These are phyloP conservation scores for Stylosanthes scabra DNA, from an alignment of 331 rosid species.

Conservation along the genomic window DNA sequence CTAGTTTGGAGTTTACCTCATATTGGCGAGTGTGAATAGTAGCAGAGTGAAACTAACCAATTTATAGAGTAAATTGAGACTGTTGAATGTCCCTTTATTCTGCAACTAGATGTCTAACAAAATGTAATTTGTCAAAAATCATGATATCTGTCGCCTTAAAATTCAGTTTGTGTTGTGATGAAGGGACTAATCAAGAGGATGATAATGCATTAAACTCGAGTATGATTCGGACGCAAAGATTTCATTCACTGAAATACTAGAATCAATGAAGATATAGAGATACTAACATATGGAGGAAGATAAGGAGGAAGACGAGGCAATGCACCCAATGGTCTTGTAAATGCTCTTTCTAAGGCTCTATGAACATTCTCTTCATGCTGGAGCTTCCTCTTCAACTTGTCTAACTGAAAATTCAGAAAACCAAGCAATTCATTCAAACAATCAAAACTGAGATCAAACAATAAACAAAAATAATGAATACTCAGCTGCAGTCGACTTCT, in stretches of 20 bases:
- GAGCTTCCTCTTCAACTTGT: constrained; percentile 93
- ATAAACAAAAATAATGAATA: too few species aligned
- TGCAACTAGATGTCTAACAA: too few species aligned
- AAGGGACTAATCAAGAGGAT: too few species aligned
- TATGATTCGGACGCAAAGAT: constrained; percentile 9
- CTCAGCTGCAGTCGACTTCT: too few species aligned
- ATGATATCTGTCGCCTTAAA: too few species aligned
- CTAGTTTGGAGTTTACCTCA: too few species aligned
- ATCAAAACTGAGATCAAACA: constrained; percentile 5
- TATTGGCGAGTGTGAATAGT: too few species aligned
- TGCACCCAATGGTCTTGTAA: constrained; percentile 95
- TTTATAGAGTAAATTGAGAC: too few species aligned
- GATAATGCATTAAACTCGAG: background rate
- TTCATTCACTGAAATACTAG: background rate
- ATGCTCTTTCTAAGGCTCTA: constrained; percentile 96
- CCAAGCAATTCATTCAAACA: background rate
- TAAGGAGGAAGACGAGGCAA: constrained; percentile 99
- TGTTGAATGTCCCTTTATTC: too few species aligned
- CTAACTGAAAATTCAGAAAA: constrained; percentile 58
- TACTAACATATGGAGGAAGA: constrained; percentile 91
- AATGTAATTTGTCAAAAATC: too few species aligned
- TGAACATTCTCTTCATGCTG: constrained; percentile 98
- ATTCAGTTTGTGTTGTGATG: too few species aligned
- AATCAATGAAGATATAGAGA: constrained; percentile 19
- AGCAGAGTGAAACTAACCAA: too few species aligned